Evolutionary conservation across 2,329 filamentous ascomycete genomes (phyloP).

Genomic region (Cladosporium sp.): DNA sequence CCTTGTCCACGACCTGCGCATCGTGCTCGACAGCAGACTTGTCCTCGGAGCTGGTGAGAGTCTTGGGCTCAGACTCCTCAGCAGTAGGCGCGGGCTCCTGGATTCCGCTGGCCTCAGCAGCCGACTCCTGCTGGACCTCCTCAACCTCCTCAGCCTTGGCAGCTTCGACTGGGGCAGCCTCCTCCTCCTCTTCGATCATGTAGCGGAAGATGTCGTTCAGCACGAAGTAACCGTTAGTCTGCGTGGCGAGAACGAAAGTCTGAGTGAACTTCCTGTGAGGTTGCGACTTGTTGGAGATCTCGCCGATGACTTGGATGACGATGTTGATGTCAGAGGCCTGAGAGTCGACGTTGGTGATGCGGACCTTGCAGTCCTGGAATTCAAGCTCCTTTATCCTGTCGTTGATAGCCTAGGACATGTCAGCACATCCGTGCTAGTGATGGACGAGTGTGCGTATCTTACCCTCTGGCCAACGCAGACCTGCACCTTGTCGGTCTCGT

Average conservation of each 20-base stretch:
- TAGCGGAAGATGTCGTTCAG: conserved; percentile 98
- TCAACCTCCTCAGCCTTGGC: conserved; percentile 28
- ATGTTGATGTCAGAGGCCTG: conserved; percentile 91
- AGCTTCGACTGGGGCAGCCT: conserved; percentile 41
- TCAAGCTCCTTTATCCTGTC: conserved; percentile 90
- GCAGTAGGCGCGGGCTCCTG: conserved; percentile 39
- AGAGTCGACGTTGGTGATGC: conserved; percentile 95
- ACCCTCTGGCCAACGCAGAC: conserved; percentile 87
- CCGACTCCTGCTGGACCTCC: conserved; percentile 16
- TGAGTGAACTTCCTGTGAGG: conserved; percentile 95
- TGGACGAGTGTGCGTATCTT: conserved; percentile 35
- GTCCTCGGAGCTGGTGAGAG: conserved; percentile 31
- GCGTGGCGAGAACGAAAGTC: conserved; percentile 93
- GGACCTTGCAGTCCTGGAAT: conserved; percentile 97
- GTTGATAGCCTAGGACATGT: conserved; percentile 67
- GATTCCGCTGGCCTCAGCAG: conserved; percentile 32
- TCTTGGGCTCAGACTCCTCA: conserved; percentile 30
- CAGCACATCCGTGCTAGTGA: conserved; percentile 14
- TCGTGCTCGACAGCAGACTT: conserved; percentile 41
- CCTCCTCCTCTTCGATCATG: conserved; percentile 72
- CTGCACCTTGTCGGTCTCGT: conserved; percentile 81
- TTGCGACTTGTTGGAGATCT: conserved; percentile 89
- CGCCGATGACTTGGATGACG: conserved; percentile 95
- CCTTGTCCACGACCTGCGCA: conserved; percentile 60
- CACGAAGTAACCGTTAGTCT: conserved; percentile 96